Evolutionary conservation across 1,284 basidiomycete species (phyloP).

Genomic region (Megacollybia platyphylla): DNA sequence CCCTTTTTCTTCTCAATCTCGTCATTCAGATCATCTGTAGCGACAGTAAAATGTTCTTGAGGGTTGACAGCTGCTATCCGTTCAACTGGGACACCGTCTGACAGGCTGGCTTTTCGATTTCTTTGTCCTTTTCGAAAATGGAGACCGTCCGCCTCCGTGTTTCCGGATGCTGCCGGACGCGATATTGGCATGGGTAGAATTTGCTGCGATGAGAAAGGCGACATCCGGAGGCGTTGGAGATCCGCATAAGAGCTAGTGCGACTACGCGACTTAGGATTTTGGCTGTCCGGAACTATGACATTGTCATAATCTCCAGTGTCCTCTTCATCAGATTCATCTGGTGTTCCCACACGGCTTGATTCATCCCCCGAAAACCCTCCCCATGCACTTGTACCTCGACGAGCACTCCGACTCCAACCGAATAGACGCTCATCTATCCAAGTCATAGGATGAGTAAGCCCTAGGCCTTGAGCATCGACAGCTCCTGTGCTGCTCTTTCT

Average conservation of each 20-base stretch:
- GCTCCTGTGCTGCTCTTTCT: conserved; percentile 64
- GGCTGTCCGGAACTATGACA: conserved; percentile 47
- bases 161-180: conserved; percentile 9
- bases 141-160: conserved; percentile 20
- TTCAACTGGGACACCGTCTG: conserved; percentile 47
- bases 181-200: conserved; percentile 1
- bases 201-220: conserved; percentile 12
- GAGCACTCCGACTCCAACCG: conserved; percentile 75
- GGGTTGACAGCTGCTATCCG: conserved; percentile 47
- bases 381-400: conserved; percentile 69
- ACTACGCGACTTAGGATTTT: conserved; percentile 33
- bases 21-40: conserved; percentile 53
- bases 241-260: conserved; percentile 69
- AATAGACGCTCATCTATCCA: conserved; percentile 92
- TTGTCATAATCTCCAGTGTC: conserved; percentile 74
- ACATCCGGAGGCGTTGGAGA: conserved; percentile 52
- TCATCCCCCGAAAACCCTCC: conserved; percentile 45
- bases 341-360: conserved; percentile 50
- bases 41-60: conserved; percentile 34
- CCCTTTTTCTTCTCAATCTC: conserved; percentile 34
- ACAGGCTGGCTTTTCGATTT: conserved; percentile 46
- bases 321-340: conserved; percentile 63
- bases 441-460: conserved; percentile 78
- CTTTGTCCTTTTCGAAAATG: conserved; percentile 30
- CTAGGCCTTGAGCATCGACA: conserved; percentile 67